Base-by-base conservation (phyloP, 192 early-diverging fungal species). In the Pilobolus umbonatus region DNA sequence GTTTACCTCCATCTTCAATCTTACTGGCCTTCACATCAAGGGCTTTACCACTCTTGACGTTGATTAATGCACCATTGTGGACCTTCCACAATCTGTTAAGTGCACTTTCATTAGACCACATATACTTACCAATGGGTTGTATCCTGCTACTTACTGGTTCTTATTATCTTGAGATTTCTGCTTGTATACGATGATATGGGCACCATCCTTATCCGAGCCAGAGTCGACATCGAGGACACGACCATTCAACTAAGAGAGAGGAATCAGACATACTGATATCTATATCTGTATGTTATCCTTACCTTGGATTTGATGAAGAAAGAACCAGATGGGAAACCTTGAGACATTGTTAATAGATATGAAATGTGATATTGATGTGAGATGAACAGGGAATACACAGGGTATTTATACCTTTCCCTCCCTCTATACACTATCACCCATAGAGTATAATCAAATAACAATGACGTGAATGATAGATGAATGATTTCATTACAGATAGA, bases 81-180 rank as follows among this genome's bases (percentile, higher is more conserved):
- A 48, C 55, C 39, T 64, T 54, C 61, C 61, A 64, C 8, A 58
- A 43, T 43, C 56, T 58, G 17, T 12, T 44, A 22, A 17, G 14
- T 45, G 22, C 4, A 22, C 11, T 43, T 31, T 19, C 46, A 46
- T 40, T 34, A 58, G 21, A 5, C 0, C 0, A 44, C 22, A 5
- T 44, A 4, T 2, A 14, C 25, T 19, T 25, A 48, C 19, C 10
- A 22, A 36, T 0, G n/a, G 24, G n/a, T n/a, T n/a, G n/a, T n/a
- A n/a, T n/a, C n/a, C n/a, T n/a, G n/a, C n/a, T n/a, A 29, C 56
- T 39, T 38, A 55, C 61, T 64, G 61, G 45, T 64, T 64, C 24
- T 25, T 34, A 17, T 30, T 28, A 17, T 64, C 45, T 3, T 9
- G 21, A 12, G 21, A 19, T 51, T 64, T 64, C 17, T 64, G 42